Percentiles rank a stretch among this genome's conserved stretches.
Conservation (phyloP, 1,284 basidiomycete genomes). For the Ustilago tritici region DNA sequence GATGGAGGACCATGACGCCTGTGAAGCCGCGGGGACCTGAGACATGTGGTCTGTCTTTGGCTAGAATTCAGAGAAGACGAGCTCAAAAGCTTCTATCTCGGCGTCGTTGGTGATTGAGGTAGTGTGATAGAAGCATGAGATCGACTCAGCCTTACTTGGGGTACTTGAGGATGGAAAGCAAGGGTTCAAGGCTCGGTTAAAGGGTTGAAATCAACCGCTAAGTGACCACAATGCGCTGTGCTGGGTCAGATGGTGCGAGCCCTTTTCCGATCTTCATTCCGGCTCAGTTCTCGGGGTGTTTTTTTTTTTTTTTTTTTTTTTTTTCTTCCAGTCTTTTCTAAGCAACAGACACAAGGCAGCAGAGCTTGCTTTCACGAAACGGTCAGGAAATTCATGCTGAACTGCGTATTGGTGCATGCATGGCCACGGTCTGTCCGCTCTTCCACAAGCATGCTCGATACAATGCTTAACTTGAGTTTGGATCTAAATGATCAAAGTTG, state of each 20-base stretch:
- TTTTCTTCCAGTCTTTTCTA: constrained; percentile 6
- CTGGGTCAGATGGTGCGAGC: constrained; percentile 12
- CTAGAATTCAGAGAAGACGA: not conserved
- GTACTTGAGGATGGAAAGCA: not conserved
- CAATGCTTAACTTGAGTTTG: no score
- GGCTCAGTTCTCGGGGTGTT: not conserved
- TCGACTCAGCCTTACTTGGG: not conserved
- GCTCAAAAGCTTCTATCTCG: not conserved
- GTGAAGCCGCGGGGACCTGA: constrained; percentile 33
- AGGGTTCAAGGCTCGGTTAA: constrained; percentile 7
- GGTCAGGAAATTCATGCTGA: constrained; percentile 4
- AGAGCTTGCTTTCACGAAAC: not conserved
- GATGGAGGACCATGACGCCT: constrained; percentile 31
- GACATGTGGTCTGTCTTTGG: constrained; percentile 27
- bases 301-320: not conserved
- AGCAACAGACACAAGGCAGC: not conserved
- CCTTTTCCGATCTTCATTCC: no score
- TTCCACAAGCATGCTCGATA: not conserved
- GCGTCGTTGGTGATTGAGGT: not conserved
- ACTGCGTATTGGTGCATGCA: constrained; percentile 18
- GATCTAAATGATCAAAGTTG: not conserved
- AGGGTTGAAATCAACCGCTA: constrained; percentile 1
- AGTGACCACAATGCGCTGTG: not conserved
- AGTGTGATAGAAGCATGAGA: not conserved
- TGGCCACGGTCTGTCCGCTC: not conserved